A percentile compares a stretch with the other conserved stretches of the same genome.
Conservation (phyloP, 305 asterid species). For the Fraxinus latifolia region DNA sequence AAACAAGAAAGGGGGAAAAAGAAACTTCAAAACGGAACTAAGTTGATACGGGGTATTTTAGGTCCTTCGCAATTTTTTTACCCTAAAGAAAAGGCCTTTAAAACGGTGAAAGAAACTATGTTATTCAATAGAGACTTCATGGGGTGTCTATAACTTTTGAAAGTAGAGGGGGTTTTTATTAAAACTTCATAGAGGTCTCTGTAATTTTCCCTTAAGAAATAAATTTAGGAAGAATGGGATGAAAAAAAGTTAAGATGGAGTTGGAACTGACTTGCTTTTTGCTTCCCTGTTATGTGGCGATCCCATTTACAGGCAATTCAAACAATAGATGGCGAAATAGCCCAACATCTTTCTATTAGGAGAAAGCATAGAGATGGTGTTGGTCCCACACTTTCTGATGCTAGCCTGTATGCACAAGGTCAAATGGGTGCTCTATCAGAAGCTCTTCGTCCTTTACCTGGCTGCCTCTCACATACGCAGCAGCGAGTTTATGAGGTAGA, state of each 20-base stretch:
- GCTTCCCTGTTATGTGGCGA: constrained; percentile 3
- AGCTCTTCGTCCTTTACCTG: constrained; percentile 95
- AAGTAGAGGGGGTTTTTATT: not conserved
- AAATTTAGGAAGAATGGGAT: not conserved
- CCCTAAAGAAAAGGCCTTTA: not conserved
- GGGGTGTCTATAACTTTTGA: not conserved
- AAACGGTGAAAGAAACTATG: not conserved
- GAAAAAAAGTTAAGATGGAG: not conserved
- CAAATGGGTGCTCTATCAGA: constrained; percentile 80
- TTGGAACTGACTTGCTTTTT: constrained; percentile 8
- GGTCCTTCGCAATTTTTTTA: not conserved
- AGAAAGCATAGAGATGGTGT: constrained; percentile 81
- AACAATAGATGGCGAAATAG: constrained; percentile 85
- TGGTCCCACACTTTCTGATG: constrained; percentile 68
- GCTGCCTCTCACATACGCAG: constrained; percentile 82
- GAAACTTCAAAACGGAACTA: not conserved
- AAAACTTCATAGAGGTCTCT: not conserved
- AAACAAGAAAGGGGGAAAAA: not conserved
- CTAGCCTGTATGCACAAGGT: constrained; percentile 64
- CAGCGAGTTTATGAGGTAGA: constrained; percentile 96
- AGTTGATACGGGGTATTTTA: not conserved
- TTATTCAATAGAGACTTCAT: not conserved
- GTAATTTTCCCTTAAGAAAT: not conserved
- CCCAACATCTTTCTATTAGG: constrained; percentile 68
- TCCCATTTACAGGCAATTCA: constrained; percentile 68